Base-by-base conservation (phyloP, 139 green algal species). In the Chlamydomonas urium region DNA sequence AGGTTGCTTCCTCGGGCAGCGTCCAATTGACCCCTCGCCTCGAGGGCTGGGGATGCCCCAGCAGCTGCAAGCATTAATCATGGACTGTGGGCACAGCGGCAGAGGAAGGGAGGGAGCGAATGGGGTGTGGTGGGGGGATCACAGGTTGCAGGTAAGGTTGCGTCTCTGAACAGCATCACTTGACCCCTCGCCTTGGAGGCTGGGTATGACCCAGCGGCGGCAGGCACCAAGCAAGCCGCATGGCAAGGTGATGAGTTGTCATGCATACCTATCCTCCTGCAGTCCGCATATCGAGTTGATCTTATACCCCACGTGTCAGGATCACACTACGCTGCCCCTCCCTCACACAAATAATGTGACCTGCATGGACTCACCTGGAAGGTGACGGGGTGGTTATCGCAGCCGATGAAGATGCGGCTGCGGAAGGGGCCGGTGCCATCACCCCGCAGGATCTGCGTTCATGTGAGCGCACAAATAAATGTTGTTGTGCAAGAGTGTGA, bases 351-450 rank as follows among this genome's bases (percentile, higher is more conserved):
- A n/a, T n/a, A n/a, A n/a, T 50, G 42, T 50, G 10, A 50, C 42
- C 42, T 24, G 42, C 42, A 36, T 14, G 10, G n/a, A 63, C 53
- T 33, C 26, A 63, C 53, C 53, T 26, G 10, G 53, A 63, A 63
- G 53, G 10, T 63, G 53, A 63, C 29, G 53, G 53, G 53, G 29
- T 63, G 53, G 23, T 75, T 79, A 71, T 96, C 91, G 32, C 80
- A 82, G 1, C 88, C 91, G 19, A 96, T 23, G 74, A 96, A 96
- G 1, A 82, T 74, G 8, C 79, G 35, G 2, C 82, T 78, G 4
- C 82, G 67, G 48, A 85, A 87, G 4, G 62, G 74, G 3, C 71
- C 74, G 2, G 14, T 38, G n/a, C 71, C 74, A 26, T 79, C 73
- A 8, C 78, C 76, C 0, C 36, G 24, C 37, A 87, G 67, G 19